Conservation (phyloP, 441 rosid species). For the Dalechampia spathulata region DNA sequence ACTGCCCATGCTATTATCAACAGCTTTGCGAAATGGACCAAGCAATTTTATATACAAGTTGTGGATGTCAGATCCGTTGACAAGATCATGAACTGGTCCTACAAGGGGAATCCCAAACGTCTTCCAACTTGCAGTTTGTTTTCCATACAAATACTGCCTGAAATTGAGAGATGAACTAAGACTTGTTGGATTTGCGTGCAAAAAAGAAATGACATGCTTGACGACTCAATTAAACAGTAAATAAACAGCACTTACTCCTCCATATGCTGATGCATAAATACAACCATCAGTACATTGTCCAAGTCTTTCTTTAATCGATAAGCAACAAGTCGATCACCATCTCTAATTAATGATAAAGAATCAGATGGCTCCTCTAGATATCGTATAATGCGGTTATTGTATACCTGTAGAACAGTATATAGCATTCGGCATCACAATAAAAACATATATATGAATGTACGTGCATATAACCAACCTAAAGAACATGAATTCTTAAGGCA, state of each 20-base stretch:
- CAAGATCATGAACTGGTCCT: conserved; percentile 44
- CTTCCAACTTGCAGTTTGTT: conserved; percentile 46
- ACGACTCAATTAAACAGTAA: conserved; percentile 35
- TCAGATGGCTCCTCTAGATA: conserved; percentile 51
- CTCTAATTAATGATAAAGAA: conserved; percentile 53
- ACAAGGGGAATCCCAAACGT: conserved; percentile 83
- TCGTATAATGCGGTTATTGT: conserved; percentile 42
- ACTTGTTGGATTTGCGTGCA: not conserved
- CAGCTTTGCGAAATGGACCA: conserved; percentile 42
- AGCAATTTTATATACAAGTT: conserved; percentile 57
- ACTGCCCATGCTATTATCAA: conserved; percentile 28
- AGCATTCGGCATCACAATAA: conserved; percentile 17
- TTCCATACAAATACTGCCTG: conserved; percentile 66
- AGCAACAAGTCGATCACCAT: conserved; percentile 57
- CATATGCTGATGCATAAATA: conserved; percentile 43
- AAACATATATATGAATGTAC: conserved; percentile 5
- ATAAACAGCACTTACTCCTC: conserved; percentile 38
- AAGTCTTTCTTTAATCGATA: conserved; percentile 43
- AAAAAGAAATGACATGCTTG: not conserved
- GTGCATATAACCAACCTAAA: conserved; percentile 5
- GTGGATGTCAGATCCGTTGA: conserved; percentile 53
- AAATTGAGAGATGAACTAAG: conserved; percentile 17
- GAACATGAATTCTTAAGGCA: too few relatives aligned
- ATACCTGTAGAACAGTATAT: conserved; percentile 30
- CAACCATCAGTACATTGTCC: conserved; percentile 36